Evolutionary conservation across 495 filamentous ascomycete genomes (phyloP), one percentile per base, ranked within the genome.

Genomic region (Aspergillus heteromorphus): DNA sequence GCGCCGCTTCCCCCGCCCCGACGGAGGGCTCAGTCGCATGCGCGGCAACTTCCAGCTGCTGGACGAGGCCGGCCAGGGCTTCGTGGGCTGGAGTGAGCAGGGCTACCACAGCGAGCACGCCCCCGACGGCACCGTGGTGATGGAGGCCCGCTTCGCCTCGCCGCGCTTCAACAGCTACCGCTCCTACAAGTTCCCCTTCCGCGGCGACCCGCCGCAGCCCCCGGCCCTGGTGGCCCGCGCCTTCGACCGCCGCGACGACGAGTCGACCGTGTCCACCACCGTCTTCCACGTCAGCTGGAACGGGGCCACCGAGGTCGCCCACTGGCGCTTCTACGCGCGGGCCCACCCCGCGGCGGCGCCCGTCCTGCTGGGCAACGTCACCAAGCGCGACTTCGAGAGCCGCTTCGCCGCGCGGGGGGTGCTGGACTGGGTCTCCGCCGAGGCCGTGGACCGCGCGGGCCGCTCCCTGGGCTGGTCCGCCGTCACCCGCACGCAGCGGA

Each of bases 21-120:
- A 79, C 34, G 61, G 60, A 38, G 67, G 71, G 6, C 61, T 78
- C 19, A 76, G 77, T 19, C 77, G 73, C 17, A 79, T 79, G 11
- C 81, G 83, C 56, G 83, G 83, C 17, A 83, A 72, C 53, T 70
- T 76, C 16, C 80, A 83, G 55, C 54, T 74, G 1, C 73, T 85
- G n/a, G n/a, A n/a, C 1, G 74, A 80, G 0, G 71, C 73, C 25
- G 79, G 73, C 19, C 82, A 82, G 54, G 52, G 72, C 40, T 73
- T 83, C 14, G 62, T 81, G 19, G 79, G 79, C 45, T 84, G 79
- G 80, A 81, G 81, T 13, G 74, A 76, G 27, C 63, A 70, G 4
- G 75, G 78, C 5, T 79, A 78, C 49, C 66, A 79, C 29, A 83
- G 76, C 4, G 82, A 85, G 58, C 79, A 78, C 60, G 68, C 72